These are phyloP conservation scores for Puccinia horiana DNA, from an alignment of 1,284 basidiomycete genomes.

Conservation along the genomic window DNA sequence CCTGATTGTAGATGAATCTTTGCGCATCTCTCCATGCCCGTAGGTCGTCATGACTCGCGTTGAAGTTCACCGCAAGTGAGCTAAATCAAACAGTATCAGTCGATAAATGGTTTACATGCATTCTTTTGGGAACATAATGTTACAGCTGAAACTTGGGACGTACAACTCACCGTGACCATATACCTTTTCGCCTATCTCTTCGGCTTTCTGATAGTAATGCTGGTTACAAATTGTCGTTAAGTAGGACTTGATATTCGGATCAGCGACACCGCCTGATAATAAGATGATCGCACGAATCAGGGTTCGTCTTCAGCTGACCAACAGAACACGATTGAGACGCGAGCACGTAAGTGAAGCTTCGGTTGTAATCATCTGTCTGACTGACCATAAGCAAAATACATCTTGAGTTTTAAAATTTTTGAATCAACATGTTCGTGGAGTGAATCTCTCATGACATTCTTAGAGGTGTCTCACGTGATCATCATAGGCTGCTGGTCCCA, in stretches of 20 bases:
- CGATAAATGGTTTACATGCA: too few species aligned
- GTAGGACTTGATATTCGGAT: slow-evolving; percentile 68
- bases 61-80: slow-evolving; percentile 70
- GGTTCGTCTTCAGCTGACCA: neutral
- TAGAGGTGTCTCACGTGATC: slow-evolving; percentile 38
- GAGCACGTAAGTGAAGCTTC: slow-evolving; percentile 60
- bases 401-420: too few species aligned
- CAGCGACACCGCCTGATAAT: slow-evolving; percentile 67
- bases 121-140: neutral
- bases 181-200: slow-evolving; percentile 15
- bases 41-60: slow-evolving; percentile 63
- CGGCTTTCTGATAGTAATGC: neutral
- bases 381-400: slow-evolving; percentile 47
- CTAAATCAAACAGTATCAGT: slow-evolving; percentile 60
- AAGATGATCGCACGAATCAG: neutral
- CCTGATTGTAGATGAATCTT: slow-evolving; percentile 68
- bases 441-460: neutral
- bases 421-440: neutral
- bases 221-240: slow-evolving; percentile 69
- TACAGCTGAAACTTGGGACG: neutral
- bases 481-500: slow-evolving; percentile 46
- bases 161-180: slow-evolving; percentile 47
- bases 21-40: slow-evolving; percentile 71
- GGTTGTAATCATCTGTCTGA: neutral
- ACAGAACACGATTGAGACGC: slow-evolving; percentile 8